These are phyloP conservation scores for Gloeophyllum trabeum DNA, from an alignment of 768 basidiomycete genomes.

Conservation along the genomic window DNA sequence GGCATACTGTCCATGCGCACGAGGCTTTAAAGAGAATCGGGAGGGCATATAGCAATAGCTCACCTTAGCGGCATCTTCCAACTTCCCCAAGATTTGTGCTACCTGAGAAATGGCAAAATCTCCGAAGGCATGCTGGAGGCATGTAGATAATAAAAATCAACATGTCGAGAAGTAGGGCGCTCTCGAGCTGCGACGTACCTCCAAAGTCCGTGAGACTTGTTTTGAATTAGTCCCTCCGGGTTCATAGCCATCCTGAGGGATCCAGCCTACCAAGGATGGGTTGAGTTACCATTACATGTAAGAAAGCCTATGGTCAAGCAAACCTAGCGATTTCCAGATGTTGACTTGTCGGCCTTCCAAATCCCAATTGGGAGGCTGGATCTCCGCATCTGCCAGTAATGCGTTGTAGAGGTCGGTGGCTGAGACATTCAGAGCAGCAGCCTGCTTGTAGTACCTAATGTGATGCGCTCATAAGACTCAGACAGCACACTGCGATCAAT, in stretches of 20 bases:
- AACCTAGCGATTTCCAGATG: conserved; percentile 44
- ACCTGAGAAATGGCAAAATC: conserved; percentile 60
- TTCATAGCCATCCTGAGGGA: conserved; percentile 19
- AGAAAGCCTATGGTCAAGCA: conserved; percentile 6
- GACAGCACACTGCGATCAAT: background rate
- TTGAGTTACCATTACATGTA: conserved; percentile 6
- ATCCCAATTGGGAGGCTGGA: conserved; percentile 49
- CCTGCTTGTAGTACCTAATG: conserved; percentile 38
- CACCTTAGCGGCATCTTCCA: conserved; percentile 40
- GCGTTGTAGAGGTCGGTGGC: conserved; percentile 40
- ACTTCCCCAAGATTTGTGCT: conserved; percentile 39
- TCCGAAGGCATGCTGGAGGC: conserved; percentile 42
- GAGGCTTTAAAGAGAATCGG: background rate
- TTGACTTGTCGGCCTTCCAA: conserved; percentile 48
- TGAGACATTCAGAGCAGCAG: conserved; percentile 34
- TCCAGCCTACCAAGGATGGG: conserved; percentile 13
- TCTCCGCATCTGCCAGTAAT: conserved; percentile 47
- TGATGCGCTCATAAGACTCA: background rate
- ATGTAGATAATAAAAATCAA: background rate
- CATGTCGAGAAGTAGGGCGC: no score
- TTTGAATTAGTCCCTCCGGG: conserved; percentile 46
- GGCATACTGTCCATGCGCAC: conserved; percentile 39
- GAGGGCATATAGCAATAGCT: no score
- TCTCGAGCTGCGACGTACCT: conserved; percentile 31
- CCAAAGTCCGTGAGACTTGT: conserved; percentile 50